Base-by-base conservation (phyloP, 179 eudicot genomes). In the Vitellaria paradoxa region DNA sequence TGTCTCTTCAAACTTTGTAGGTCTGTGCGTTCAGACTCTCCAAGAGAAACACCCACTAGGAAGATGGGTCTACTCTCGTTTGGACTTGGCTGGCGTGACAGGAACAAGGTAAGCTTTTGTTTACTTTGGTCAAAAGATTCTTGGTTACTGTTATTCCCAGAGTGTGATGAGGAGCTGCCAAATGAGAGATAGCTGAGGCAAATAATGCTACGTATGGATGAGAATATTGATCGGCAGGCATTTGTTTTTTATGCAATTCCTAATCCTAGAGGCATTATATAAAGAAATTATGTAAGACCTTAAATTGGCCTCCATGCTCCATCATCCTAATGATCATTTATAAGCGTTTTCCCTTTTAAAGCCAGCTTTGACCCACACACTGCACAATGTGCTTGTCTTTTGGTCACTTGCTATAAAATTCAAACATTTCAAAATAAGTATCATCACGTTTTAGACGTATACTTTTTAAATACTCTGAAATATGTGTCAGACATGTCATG, bases 31-130 rank as follows among this genome's bases (percentile, higher is more conserved):
- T 73, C 82, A 72, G 92, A 87, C 20, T 88, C 88, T 75, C 81
- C 84, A 12, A 80, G 59, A 53, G 85, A 76, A 60, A 79, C 63
- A 52, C 78, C 84, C 15, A 56, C 85, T 23, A 88, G 80, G 70
- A 90, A 71, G 82, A 77, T 85, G 40, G 85, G 93, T 78, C 73
- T 93, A 68, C 93, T 92, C 75, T 85, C 93, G 21, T 92, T 91
- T 77, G 91, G 90, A 82, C 86, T 91, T 55, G 92, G 90, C 47
- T 88, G 94, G 98, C 94, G 89, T 72, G 93, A 93, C 42, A 86
- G 70, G 80, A 91, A 84, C 80, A 92, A 90, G 98, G 98, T 86
- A 68, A 72, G 69, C 23, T 55, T 75, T 65, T 17, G 17, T 72
- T 56, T 70, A 59, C 73, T 55, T 56, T 9, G 3, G 21, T 60